Evolutionary conservation across 441 rosid genomes (phyloP), one percentile per base, ranked within the genome.

Genomic region (Brassica balearica): DNA sequence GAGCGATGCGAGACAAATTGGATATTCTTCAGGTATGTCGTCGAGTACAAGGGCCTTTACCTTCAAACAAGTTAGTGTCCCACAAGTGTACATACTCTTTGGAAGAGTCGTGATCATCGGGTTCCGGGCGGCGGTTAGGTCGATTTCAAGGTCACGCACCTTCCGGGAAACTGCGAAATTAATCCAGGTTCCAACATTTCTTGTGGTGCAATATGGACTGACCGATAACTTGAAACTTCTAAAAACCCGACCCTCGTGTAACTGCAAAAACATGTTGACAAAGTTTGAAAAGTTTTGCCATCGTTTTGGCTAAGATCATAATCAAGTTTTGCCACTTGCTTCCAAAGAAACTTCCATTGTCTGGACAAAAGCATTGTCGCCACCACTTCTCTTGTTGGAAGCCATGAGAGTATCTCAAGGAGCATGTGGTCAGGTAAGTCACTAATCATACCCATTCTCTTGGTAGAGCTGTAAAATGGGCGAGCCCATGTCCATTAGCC

Each of bases 381-480:
- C 59, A 53, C 20, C 59, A 53, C 59, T 53, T 53, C 9, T 53
- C 59, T 14, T 2, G 59, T 15, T 53, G 59, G 59, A 53, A 53
- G 59, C 20, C 59, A 53, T 14, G 59, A 53, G 59, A 53, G 60
- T 15, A 55, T 55, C 22, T 55, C 22, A 55, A 2, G 22, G 60
- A 55, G 60, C 60, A 55, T 55, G 23, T 55, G 60, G 60, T 55
- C 60, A 17, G 22, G 60, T 55, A 55, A 55, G 60, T 55, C 60
- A 15, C 60, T 6, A 55, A 55, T 15, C 10, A 17, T 55, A 15
- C 10, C 23, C 60, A 55, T 55, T 55, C 23, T 55, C 60, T 55
- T 55, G 23, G 10, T 53, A 17, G 17, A 17, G 17, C 17, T 17
- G 17, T 17, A 17, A 17, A 17, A 17, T 17, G 17, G 17, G 17